Base-by-base conservation (phyloP, 208 protist genomes). In the Leishmania turanica region DNA sequence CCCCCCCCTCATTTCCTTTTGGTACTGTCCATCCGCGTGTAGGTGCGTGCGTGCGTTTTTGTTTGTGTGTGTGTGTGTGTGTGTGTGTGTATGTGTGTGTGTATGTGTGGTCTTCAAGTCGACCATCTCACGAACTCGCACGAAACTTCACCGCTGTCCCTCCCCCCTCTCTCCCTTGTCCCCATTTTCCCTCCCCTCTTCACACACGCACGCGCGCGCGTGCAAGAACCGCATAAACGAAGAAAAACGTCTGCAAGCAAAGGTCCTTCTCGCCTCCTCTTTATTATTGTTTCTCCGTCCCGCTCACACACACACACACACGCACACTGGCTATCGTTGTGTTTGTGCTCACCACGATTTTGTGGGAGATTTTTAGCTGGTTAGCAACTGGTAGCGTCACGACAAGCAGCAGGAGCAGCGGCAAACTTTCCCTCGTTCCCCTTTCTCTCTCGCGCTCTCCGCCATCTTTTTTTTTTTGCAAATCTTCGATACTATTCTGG, bases 261-360 rank as follows among this genome's bases (percentile, higher is more conserved):
- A 62, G 56, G 49, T 7, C 56, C 17, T 68, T 15, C 27, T 40
- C 45, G 21, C 3, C 8, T 62, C 24, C 54, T 77, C 53, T 31
- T n/a, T 47, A 1, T 53, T 19, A 5, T 21, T 31, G 19, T 47
- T 42, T 49, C 40, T 49, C 37, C 0, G 24, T 31, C 34, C 65
- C 31, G 24, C 65, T 49, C 37, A 27, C 34, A 37, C 34, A 37
- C 34, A 37, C 34, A 13, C 73, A 69, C 34, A 78, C 40, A 13
- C 73, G 68, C 34, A 78, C 40, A 65, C 37, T 82, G 24, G 72
- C 34, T 62, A 34, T 65, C 31, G 62, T 37, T 77, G 6, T 77
- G 58, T 13, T 11, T 64, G 58, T 9, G 58, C 34, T 45, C 34
- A 21, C 21, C 34, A 31, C 9, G 53, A 24, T 17, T 37, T 13